phyloP scores from a whole-genome alignment of 345 rosid genomes.

The Atalantia buxifolia region DNA sequence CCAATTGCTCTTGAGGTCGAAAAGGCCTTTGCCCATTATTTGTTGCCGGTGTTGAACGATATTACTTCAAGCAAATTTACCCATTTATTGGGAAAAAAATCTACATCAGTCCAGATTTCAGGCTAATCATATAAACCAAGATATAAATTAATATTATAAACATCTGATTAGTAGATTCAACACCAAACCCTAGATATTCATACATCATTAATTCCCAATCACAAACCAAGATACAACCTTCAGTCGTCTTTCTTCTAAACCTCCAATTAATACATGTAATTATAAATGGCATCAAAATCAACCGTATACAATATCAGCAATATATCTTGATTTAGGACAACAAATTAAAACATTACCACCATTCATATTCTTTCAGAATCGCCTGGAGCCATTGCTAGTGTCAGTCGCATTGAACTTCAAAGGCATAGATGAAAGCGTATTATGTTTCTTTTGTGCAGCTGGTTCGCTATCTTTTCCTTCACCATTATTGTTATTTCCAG shows the following conservation, averaged over 20 bases:
- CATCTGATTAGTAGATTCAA: background rate
- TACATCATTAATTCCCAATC: background rate
- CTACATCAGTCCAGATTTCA: background rate
- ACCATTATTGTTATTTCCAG: background rate
- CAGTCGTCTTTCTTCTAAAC: background rate
- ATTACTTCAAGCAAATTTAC: background rate
- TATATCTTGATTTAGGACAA: background rate
- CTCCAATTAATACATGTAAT: no score
- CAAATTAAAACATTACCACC: conserved; percentile 8
- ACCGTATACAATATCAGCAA: background rate
- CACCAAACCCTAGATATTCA: conserved; percentile 17
- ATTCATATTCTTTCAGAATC: conserved; percentile 2
- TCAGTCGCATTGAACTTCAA: conserved; percentile 14
- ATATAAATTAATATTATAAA: background rate
- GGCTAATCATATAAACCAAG: background rate
- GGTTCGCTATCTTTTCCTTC: conserved; percentile 2
- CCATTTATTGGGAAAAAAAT: background rate
- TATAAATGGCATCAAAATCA: background rate
- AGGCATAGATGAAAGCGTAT: background rate
- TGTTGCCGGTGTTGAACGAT: background rate
- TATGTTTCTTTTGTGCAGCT: background rate
- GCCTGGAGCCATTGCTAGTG: conserved; percentile 10
- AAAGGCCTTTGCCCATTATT: background rate
- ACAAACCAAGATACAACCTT: background rate
- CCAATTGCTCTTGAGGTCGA: background rate